Conservation (phyloP, 305 asterid genomes). For the Fraxinus sp. region DNA sequence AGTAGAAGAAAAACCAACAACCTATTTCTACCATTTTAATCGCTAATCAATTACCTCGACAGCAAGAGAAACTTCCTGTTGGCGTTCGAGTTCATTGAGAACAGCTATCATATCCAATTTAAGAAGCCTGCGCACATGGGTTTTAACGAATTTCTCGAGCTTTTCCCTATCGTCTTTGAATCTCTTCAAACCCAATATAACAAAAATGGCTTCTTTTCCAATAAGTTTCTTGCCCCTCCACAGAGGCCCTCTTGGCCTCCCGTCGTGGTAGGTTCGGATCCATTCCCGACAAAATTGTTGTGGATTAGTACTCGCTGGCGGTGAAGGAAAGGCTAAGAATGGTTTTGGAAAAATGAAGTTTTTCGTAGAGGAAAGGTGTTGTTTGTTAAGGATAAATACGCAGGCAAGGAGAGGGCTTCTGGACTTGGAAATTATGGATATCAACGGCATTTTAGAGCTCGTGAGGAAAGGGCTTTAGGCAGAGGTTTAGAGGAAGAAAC, state of each 20-base stretch:
- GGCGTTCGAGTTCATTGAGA: conserved; percentile 85
- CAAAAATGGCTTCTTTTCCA: conserved; percentile 89
- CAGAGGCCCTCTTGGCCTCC: conserved; percentile 81
- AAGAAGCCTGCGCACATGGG: conserved; percentile 74
- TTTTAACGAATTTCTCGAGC: conserved; percentile 64
- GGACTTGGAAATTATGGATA: conserved; percentile 36
- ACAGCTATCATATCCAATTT: conserved; percentile 83
- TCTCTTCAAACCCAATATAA: conserved; percentile 65
- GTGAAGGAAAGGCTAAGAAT: conserved; percentile 22
- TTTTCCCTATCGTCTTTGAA: conserved; percentile 62
- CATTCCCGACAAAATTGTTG: conserved; percentile 14
- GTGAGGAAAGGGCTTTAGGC: background rate
- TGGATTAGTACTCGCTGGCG: conserved; percentile 8
- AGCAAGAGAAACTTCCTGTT: conserved; percentile 76
- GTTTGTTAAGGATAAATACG: conserved; percentile 19
- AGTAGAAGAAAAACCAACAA: background rate
- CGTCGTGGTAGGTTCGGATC: conserved; percentile 68
- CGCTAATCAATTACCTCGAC: conserved; percentile 48
- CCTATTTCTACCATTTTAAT: background rate
- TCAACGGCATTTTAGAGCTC: conserved; percentile 37
- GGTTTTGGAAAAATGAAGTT: background rate
- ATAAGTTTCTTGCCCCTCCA: conserved; percentile 91
- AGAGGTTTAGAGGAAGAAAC: conserved; percentile 21
- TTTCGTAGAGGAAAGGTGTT: conserved; percentile 14
- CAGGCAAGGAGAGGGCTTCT: conserved; percentile 27